phyloP scores from a whole-genome alignment of 169 alveolate species.

The Cryptosporidium bovis region DNA sequence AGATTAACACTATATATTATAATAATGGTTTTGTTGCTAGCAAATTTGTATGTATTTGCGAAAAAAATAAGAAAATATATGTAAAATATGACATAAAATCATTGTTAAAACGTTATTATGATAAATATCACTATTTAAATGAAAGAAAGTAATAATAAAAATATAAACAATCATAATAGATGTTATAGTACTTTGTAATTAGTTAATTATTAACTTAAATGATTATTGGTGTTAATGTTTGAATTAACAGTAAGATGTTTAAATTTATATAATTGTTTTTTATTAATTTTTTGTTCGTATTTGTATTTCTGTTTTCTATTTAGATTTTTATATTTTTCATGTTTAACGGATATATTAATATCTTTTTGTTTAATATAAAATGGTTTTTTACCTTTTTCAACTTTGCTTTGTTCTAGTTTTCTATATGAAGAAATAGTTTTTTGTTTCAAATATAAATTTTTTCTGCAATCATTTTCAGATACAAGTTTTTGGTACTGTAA shows the following conservation, averaged over 20 bases:
- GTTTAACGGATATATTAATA: constrained; percentile 21
- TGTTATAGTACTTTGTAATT: background rate
- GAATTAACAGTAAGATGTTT: constrained; percentile 28
- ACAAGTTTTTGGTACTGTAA: constrained; percentile 25
- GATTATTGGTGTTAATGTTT: background rate
- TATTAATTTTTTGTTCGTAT: constrained; percentile 23
- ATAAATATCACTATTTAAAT: background rate
- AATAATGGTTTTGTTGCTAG: constrained; percentile 34
- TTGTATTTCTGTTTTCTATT: constrained; percentile 9
- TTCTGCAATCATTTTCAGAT: constrained; percentile 59
- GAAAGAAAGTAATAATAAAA: background rate
- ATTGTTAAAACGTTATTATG: background rate
- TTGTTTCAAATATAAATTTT: constrained; percentile 27
- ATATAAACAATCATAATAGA: background rate
- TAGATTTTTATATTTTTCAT: constrained; percentile 42
- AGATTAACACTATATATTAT: constrained; percentile 36
- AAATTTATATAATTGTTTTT: constrained; percentile 25
- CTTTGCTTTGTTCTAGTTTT: constrained; percentile 43
- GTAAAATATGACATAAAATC: background rate
- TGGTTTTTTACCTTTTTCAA: constrained; percentile 62
- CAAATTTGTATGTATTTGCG: constrained; percentile 51
- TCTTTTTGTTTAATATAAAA: constrained; percentile 55
- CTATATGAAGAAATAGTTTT: constrained; percentile 44
- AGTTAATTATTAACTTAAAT: background rate
- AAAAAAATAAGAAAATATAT: background rate